Evolutionary conservation across 768 basidiomycete genomes (phyloP).

Genomic region (Leccinellum luteum): DNA sequence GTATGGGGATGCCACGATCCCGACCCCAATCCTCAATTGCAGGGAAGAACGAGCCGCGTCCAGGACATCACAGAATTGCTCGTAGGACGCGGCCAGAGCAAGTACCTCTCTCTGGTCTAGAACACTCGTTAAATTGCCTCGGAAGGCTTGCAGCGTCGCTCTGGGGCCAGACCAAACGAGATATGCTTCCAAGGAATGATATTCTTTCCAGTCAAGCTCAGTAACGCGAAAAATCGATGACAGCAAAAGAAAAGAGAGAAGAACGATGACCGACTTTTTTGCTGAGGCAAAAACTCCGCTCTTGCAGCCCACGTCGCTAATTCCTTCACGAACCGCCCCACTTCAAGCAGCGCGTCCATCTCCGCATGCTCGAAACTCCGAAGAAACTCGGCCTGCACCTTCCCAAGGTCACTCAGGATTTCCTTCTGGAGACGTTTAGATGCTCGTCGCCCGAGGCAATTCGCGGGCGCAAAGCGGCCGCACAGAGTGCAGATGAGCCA

Average conservation of each 20-base stretch:
- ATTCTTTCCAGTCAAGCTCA: background rate
- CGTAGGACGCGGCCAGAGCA: conserved; percentile 1
- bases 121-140: conserved; percentile 3
- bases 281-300: background rate
- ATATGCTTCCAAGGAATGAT: conserved; percentile 6
- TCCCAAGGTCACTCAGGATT: background rate
- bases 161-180: conserved; percentile 13
- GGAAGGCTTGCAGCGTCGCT: conserved; percentile 12
- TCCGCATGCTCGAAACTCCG: background rate
- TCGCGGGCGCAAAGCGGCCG: background rate
- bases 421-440: background rate
- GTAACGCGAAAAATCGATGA: background rate
- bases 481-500: background rate
- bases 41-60: background rate
- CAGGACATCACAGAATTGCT: conserved; percentile 10
- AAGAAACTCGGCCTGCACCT: background rate
- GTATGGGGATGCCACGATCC: background rate
- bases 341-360: background rate
- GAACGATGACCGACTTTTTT: background rate
- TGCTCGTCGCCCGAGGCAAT: background rate
- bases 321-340: background rate
- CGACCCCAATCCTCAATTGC: background rate
- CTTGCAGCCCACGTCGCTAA: background rate
- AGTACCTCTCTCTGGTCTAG: conserved; percentile 9
- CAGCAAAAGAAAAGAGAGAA: background rate